Conservation (phyloP, 2,329 filamentous ascomycete species). For the Falciphora oryzae region DNA sequence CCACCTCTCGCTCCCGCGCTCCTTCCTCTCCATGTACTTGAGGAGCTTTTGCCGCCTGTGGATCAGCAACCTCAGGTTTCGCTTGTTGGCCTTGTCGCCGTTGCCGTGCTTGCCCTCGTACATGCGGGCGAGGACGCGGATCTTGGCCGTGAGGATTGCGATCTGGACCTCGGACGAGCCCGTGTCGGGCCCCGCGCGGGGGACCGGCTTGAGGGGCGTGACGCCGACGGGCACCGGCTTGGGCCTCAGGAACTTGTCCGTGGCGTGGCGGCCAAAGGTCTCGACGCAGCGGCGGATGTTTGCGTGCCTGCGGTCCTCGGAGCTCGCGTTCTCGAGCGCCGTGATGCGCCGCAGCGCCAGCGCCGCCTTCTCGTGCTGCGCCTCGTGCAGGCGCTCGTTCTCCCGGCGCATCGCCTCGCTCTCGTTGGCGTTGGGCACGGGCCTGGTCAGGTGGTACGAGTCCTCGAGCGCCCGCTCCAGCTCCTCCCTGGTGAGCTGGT, state of each 20-base stretch:
- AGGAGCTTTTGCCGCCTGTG: constrained; percentile 87
- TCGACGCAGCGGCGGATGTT: constrained; percentile 83
- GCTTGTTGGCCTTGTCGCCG: constrained; percentile 91
- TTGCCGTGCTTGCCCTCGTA: constrained; percentile 62
- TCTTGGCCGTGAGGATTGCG: constrained; percentile 91
- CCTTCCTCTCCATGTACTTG: constrained; percentile 80
- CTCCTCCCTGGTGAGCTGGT: constrained; percentile 65
- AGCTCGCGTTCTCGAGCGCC: constrained; percentile 68
- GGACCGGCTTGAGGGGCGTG: constrained; percentile 31
- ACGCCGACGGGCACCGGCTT: constrained; percentile 46
- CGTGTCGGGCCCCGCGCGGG: constrained; percentile 81
- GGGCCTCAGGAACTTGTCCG: constrained; percentile 63
- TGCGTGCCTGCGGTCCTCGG: constrained; percentile 70
- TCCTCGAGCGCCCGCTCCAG: constrained; percentile 60
- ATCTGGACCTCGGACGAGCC: constrained; percentile 97
- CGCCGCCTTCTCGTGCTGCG: constrained; percentile 60
- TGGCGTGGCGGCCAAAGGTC: constrained; percentile 85
- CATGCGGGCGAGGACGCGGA: constrained; percentile 70
- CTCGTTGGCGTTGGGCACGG: constrained; percentile 35
- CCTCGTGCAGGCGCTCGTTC: constrained; percentile 37
- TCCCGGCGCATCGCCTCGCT: constrained; percentile 23
- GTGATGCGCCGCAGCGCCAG: constrained; percentile 77
- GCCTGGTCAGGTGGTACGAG: constrained; percentile 63
- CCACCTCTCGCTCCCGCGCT: constrained; percentile 88
- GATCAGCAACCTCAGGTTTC: constrained; percentile 77